These are phyloP conservation scores for Cryphonectria parasitica DNA, from an alignment of 2,329 filamentous ascomycete species.

Conservation along the genomic window DNA sequence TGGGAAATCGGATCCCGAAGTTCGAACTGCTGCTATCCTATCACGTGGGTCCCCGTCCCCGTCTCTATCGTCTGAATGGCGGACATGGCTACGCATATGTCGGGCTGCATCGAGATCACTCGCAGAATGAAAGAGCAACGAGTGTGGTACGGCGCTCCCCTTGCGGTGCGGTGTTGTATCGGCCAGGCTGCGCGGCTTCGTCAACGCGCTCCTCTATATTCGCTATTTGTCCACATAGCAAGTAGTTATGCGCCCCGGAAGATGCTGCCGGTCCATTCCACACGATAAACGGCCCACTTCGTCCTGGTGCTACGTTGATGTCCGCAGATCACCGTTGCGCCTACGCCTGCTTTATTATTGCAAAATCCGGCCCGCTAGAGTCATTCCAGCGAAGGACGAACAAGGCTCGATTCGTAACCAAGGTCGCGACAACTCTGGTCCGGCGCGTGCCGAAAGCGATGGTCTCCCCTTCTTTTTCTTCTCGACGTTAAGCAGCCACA, in stretches of 20 bases:
- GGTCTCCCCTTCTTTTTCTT: neutral
- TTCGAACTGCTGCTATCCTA: neutral
- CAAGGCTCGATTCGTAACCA: constrained; percentile 6
- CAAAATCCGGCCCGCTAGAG: neutral
- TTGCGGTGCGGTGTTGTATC: neutral
- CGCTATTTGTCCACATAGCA: neutral
- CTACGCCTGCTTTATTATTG: neutral
- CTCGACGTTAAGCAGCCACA: neutral
- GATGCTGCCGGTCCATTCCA: neutral
- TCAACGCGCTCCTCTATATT: neutral
- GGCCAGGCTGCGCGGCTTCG: neutral
- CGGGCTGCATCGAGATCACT: neutral
- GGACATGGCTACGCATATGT: neutral
- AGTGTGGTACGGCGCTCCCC: too few relatives aligned
- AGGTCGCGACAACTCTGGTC: constrained; percentile 5
- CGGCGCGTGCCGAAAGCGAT: neutral
- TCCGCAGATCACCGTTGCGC: constrained; percentile 1
- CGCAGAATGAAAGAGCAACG: neutral
- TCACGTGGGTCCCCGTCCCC: neutral
- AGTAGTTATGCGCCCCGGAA: neutral
- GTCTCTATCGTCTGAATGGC: neutral
- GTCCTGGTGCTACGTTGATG: neutral
- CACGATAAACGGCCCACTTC: neutral
- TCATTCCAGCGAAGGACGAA: neutral
- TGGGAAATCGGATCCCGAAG: neutral